These are phyloP conservation scores for Cyberlindnera sargentensis DNA, from an alignment of 805 yeast genomes.

Conservation along the genomic window DNA sequence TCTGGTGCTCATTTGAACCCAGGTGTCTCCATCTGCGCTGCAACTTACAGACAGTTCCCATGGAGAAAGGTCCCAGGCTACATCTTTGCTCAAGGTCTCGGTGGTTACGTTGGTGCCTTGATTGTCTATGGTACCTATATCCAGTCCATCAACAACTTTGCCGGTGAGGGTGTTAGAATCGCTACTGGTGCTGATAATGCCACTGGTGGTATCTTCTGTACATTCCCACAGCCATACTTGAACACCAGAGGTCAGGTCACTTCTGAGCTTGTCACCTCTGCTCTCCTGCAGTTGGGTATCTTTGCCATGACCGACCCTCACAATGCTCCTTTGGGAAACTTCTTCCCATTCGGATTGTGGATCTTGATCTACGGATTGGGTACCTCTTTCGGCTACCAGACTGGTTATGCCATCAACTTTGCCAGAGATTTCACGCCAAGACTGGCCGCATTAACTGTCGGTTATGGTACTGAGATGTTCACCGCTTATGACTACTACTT, in stretches of 20 bases:
- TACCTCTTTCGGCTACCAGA: constrained; percentile 42
- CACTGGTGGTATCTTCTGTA: constrained; percentile 40
- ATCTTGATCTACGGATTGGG: constrained; percentile 39
- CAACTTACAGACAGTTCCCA: constrained; percentile 45
- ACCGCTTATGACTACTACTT: constrained; percentile 35
- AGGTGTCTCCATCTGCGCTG: constrained; percentile 41
- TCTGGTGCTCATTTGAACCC: constrained; percentile 57
- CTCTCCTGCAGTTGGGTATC: constrained; percentile 38
- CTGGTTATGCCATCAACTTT: constrained; percentile 48
- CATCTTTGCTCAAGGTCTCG: constrained; percentile 40
- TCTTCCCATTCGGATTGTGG: constrained; percentile 42
- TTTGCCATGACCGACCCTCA: constrained; percentile 47
- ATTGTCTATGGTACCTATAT: constrained; percentile 39
- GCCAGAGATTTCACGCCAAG: constrained; percentile 54
- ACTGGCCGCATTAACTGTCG: constrained; percentile 39
- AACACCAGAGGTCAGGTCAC: constrained; percentile 38
- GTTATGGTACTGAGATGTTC: constrained; percentile 38
- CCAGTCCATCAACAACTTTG: constrained; percentile 31
- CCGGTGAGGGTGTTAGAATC: constrained; percentile 25
- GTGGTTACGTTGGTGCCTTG: constrained; percentile 41
- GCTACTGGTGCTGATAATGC: constrained; percentile 24
- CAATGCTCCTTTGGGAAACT: constrained; percentile 37
- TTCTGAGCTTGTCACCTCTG: constrained; percentile 40
- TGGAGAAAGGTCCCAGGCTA: constrained; percentile 39
- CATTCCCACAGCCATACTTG: constrained; percentile 36